Evolutionary conservation across 192 early-diverging fungal species (phyloP), one percentile per base, ranked within the genome.

Genomic region (Backusella macrospora): DNA sequence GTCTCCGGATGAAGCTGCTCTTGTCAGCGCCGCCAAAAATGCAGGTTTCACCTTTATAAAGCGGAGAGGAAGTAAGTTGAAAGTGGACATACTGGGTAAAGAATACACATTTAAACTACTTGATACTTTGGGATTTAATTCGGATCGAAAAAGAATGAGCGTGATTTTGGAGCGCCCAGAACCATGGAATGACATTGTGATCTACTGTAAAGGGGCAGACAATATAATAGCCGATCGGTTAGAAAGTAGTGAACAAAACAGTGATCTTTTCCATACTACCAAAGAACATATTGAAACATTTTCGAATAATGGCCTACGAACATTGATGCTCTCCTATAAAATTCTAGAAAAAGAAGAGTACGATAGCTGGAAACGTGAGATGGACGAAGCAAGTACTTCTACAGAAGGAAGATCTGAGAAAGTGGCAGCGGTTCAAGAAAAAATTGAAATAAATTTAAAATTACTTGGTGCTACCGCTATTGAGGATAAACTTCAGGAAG

Each of bases 381-480:
- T 95, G 85, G 78, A 90, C 0, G 84, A 80, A 1, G 96, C 96
- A 0, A 82, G 86, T 26, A 86, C 91, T 15, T 80, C 90, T 2
- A 78, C 95, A n/a, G 81, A 86, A 26, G 86, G 94, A 73, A 90
- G 96, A 45, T 92, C 92, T 4, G 86, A 88, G 47, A 85, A 90
- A 65, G 83, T 94, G 29, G 94, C 94, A 34, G 69, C 69, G 13
- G 87, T 92, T 2, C 86, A 94, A 0, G 92, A 94, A 13, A 81
- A 89, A 69, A 92, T 99, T 62, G 98, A 99, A 78, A 52, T 77
- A 10, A 85, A 95, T 37, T 80, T 99, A 63, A 89, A 85, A 23
- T 84, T 99, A n/a, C 84, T 96, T 64, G 98, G 98, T 1, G 96
- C 95, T 4, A 97, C 98, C 0, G 98, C 94, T 0, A 99, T 99